Evolutionary conservation across 1,284 basidiomycete genomes (phyloP).

Genomic region (Malassezia equina): DNA sequence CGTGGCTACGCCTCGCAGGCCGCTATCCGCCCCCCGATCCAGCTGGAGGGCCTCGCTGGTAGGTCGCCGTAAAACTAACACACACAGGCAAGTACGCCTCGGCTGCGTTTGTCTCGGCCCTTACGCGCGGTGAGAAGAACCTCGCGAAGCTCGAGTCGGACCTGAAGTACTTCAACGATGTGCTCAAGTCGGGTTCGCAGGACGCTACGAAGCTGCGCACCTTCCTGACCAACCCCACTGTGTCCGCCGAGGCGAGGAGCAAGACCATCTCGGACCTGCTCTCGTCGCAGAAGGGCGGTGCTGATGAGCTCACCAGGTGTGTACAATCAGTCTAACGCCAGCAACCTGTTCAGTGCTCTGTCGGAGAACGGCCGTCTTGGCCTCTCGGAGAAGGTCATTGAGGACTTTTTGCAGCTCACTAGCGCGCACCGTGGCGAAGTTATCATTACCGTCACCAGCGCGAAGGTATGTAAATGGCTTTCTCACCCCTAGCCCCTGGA

Average conservation of each 20-base stretch:
- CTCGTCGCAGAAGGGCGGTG: slow-evolving; percentile 33
- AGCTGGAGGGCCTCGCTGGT: slow-evolving; percentile 43
- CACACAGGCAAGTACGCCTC: slow-evolving; percentile 82
- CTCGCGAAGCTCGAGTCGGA: slow-evolving; percentile 54
- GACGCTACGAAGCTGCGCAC: slow-evolving; percentile 56
- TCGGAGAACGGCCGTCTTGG: slow-evolving; percentile 84
- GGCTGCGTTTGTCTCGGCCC: slow-evolving; percentile 82
- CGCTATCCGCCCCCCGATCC: slow-evolving; percentile 31
- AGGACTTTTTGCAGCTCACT: slow-evolving; percentile 82
- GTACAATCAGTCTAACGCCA: slow-evolving; percentile 20
- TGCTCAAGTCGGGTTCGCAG: slow-evolving; percentile 29
- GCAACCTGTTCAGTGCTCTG: slow-evolving; percentile 77
- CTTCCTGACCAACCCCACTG: slow-evolving; percentile 78
- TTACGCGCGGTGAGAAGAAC: slow-evolving; percentile 57
- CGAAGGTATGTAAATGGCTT: slow-evolving; percentile 50
- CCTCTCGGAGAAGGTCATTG: slow-evolving; percentile 75
- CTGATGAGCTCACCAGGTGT: slow-evolving; percentile 43
- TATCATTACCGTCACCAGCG: slow-evolving; percentile 74
- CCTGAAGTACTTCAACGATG: slow-evolving; percentile 53
- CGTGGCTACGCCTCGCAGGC: slow-evolving; percentile 46
- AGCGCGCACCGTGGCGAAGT: slow-evolving; percentile 85
- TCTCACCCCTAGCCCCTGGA: slow-evolving; percentile 28
- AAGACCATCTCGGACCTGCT: slow-evolving; percentile 63
- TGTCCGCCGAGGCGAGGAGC: slow-evolving; percentile 66
- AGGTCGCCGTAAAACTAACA: slow-evolving; percentile 5